Conservation (phyloP, 371 early-diverging fungal species). For the Entomophthora muscae region DNA sequence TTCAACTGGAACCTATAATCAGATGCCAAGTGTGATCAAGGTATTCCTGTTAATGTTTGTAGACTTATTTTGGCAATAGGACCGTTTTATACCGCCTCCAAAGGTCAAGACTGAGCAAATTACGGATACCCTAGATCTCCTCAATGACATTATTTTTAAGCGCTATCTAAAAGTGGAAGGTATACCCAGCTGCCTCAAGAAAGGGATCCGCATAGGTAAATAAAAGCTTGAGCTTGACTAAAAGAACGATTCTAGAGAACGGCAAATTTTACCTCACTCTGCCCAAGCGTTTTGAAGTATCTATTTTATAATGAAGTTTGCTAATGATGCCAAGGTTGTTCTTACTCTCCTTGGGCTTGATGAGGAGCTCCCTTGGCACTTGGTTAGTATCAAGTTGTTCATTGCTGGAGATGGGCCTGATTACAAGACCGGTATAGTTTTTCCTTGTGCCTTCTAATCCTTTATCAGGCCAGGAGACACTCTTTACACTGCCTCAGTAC, state of each 20-base stretch:
- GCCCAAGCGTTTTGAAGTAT: neutral
- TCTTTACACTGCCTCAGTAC: neutral
- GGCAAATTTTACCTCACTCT: neutral
- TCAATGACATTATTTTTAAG: neutral
- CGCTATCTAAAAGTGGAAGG: neutral
- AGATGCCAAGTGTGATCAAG: neutral
- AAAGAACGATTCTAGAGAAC: slow-evolving; percentile 1
- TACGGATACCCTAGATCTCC: neutral
- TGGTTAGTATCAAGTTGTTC: slow-evolving; percentile 1
- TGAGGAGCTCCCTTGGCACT: neutral
- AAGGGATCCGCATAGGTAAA: neutral
- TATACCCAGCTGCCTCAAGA: neutral
- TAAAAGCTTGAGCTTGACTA: neutral
- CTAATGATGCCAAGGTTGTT: neutral
- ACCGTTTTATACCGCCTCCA: neutral
- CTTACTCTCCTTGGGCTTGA: slow-evolving; percentile 2
- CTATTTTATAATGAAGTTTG: neutral
- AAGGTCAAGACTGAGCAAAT: neutral
- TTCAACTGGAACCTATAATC: neutral
- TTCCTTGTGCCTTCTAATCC: neutral
- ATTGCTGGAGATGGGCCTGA: slow-evolving; percentile 1
- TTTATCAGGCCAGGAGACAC: neutral
- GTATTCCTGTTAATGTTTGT: neutral
- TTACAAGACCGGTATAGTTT: neutral
- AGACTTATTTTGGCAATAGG: neutral